Percentiles rank a stretch among this genome's conserved stretches.
phyloP scores from a whole-genome alignment of 345 rosid species.

The Populus euphratica region DNA sequence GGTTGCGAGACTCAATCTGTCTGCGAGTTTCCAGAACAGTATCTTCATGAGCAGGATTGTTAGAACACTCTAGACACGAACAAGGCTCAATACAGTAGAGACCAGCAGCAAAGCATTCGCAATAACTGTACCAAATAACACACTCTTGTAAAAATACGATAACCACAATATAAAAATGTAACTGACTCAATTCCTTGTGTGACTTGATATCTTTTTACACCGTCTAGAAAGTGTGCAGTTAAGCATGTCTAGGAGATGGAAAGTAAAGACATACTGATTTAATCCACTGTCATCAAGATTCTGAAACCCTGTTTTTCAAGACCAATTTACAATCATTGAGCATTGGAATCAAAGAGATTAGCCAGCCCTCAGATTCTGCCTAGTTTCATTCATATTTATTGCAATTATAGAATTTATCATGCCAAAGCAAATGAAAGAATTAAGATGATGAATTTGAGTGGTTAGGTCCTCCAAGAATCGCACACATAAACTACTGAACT shows the following conservation, averaged over 20 bases:
- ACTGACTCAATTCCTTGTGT: too few relatives aligned
- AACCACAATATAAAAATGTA: neutral
- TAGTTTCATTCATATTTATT: neutral
- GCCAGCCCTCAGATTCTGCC: neutral
- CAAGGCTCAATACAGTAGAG: conserved; percentile 71
- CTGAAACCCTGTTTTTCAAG: neutral
- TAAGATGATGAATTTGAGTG: neutral
- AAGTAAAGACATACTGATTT: neutral
- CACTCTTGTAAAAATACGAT: conserved; percentile 15
- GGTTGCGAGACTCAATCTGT: conserved; percentile 61
- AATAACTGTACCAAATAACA: conserved; percentile 44
- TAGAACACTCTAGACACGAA: conserved; percentile 64
- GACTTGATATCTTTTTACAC: neutral
- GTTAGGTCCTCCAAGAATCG: neutral
- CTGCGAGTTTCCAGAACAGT: conserved; percentile 48
- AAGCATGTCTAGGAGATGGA: conserved; percentile 12
- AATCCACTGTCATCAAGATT: neutral
- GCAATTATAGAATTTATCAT: neutral
- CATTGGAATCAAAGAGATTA: neutral
- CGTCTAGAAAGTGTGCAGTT: neutral
- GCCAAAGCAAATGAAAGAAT: neutral
- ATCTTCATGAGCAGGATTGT: conserved; percentile 53
- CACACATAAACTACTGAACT: neutral
- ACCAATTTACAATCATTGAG: neutral
- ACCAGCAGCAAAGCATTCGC: conserved; percentile 88